Evolutionary conservation across 495 filamentous ascomycete genomes (phyloP), one percentile per base, ranked within the genome.

Genomic region (Choiromyces venosus): DNA sequence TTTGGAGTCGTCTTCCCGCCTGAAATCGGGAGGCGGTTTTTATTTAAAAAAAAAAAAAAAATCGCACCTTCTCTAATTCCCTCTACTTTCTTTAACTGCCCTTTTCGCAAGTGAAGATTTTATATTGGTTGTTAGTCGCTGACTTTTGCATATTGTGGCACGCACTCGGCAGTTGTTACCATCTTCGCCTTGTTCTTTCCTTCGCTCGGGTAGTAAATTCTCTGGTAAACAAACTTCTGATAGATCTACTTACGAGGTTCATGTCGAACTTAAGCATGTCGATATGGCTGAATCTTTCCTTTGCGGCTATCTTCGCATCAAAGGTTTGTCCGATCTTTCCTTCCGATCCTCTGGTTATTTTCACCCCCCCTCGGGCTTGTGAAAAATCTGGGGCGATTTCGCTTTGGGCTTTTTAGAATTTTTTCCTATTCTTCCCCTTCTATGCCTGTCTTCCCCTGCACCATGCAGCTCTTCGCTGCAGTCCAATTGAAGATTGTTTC

Each of bases 221-320:
- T 85, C 86, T 40, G 96, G 96, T 65, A 95, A 91, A 14, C 96
- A 99, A 78, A 90, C 92, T 81, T 97, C 94, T 8, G 93, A 97
- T 77, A 88, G 89, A 61, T 93, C 96, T 76, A 86, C 90, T 7
- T 99, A 99, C 82, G 92, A 94, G 71, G 96, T 99, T 9, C 91
- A 97, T 74, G 96, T 99, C 64, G 93, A 97, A 81, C 92, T 99
- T 78, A 97, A 97, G 82, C 90, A 96, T 82, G 93, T 99, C 69
- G 93, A 98, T 82, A 91, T 98, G 88, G 85, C 88, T 44, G 93
- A 98, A 82, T 98, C 96, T 18, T 97, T 94, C 76, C 86, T 99
- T 18, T 97, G 94, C 81, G 96, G 96, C 40, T 98, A 97, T 83
- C 87, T 99, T 69, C 91, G 91, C 74, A 99, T 99, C 68, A 91